A percentile compares a stretch with the other conserved stretches of the same genome.
These are phyloP conservation scores for Fennellomyces sp. DNA, from an alignment of 371 early-diverging fungal genomes.

Conservation along the genomic window DNA sequence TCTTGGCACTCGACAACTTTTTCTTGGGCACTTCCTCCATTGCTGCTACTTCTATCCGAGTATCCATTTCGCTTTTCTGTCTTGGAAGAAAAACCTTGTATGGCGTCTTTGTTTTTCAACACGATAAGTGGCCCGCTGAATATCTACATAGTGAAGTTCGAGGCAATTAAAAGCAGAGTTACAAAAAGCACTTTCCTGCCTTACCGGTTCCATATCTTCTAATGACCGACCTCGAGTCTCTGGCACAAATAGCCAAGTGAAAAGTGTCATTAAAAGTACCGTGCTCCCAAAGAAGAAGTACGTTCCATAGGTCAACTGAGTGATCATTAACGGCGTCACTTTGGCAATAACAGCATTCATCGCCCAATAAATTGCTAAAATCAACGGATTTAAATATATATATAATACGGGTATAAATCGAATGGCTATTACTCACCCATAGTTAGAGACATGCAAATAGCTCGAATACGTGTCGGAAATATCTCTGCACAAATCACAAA, in stretches of 20 bases:
- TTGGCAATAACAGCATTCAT: slow-evolving; percentile 55
- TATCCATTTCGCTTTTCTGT: neutral
- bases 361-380: neutral
- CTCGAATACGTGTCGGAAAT: slow-evolving; percentile 45
- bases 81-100: neutral
- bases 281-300: slow-evolving; percentile 58
- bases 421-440: no score
- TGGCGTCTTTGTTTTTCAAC: neutral
- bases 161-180: neutral
- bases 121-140: neutral
- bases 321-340: slow-evolving; percentile 49
- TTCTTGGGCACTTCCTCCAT: neutral
- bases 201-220: slow-evolving; percentile 57
- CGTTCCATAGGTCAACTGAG: slow-evolving; percentile 46
- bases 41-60: neutral
- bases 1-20: neutral
- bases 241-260: slow-evolving; percentile 53
- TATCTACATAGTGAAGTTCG: neutral
- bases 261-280: slow-evolving; percentile 49
- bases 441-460: slow-evolving; percentile 53
- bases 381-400: neutral
- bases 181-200: neutral
- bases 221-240: slow-evolving; percentile 68
- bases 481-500: slow-evolving; percentile 76
- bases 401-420: no score